Percentiles rank a stretch among this genome's conserved stretches.
Conservation (phyloP, 192 early-diverging fungal species). For the Coemansia umbellata region DNA sequence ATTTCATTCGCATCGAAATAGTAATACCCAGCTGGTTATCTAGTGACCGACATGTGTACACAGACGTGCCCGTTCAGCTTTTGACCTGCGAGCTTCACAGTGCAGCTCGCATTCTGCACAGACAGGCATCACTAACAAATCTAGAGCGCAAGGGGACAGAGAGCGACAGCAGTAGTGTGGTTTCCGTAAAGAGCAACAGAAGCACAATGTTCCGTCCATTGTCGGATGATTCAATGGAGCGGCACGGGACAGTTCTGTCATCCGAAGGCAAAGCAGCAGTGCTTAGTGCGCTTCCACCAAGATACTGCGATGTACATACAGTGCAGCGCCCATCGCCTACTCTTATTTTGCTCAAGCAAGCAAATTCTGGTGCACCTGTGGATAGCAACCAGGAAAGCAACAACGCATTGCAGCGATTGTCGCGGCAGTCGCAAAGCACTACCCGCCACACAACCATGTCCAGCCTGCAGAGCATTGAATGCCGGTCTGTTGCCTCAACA, state of each 20-base stretch:
- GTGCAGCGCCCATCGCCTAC: conserved; percentile 31
- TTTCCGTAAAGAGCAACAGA: conserved; percentile 24
- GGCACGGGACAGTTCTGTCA: not conserved
- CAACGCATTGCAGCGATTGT: not conserved
- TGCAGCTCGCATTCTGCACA: conserved; percentile 15
- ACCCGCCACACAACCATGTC: conserved; percentile 16
- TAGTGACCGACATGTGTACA: conserved; percentile 37
- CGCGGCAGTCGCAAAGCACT: conserved; percentile 13
- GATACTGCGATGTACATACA: conserved; percentile 35
- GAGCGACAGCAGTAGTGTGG: conserved; percentile 14
- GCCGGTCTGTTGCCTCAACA: conserved; percentile 14
- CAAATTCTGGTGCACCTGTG: not conserved
- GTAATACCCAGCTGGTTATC: conserved; percentile 39
- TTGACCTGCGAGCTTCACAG: conserved; percentile 27
- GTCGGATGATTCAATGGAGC: conserved; percentile 10
- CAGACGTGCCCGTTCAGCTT: conserved; percentile 42
- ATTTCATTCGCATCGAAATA: conserved; percentile 44
- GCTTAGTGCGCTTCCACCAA: conserved; percentile 27
- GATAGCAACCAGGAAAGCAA: conserved; percentile 1
- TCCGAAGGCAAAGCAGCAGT: conserved; percentile 9
- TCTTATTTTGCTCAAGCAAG: conserved; percentile 27
- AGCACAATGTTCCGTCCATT: not conserved
- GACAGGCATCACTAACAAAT: conserved; percentile 17
- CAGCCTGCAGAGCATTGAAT: conserved; percentile 20
- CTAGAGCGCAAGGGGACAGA: conserved; percentile 12